Base-by-base conservation (phyloP, 495 filamentous ascomycete species). In the Acidomyces sp. region DNA sequence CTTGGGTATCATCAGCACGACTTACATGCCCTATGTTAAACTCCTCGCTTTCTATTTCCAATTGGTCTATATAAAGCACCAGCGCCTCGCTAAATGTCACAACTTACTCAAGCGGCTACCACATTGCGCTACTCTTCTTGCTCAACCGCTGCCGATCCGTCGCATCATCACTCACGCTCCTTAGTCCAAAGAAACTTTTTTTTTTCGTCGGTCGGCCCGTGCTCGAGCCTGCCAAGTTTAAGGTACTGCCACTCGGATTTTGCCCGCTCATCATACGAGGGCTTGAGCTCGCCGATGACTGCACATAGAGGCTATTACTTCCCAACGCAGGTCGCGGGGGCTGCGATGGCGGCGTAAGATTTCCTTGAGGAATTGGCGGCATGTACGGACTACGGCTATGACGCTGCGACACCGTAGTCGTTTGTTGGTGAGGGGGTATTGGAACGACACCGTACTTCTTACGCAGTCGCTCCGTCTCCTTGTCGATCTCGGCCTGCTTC, bases 401-500 rank as follows among this genome's bases (percentile, higher is more conserved):
- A 5, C 13, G 28, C 27, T 22, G 18, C 26, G 26, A 26, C 12
- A 21, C 40, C 26, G 61, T 55, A 0, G 32, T 42, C 30, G 62
- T 62, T 18, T 40, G 39, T 16, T 61, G 65, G 3, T 43, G 63
- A 32, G 58, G 56, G 4, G 39, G 45, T 15, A 55, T 15, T 19
- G 60, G 43, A 36, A 75, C 67, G 20, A 56, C 66, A 25, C 82
- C 85, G 53, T 87, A 94, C 38, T 81, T 47, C 47, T 71, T 71
- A 31, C 77, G 69, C 7, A 97, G 58, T 2, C 87, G 68, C 52
- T 87, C 81, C 0, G 90, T 96, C 59, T 96, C 90, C 41, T 75
- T 74, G 17, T 82, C 79, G 11, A 95, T 64, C 48, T 84, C 84
- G 2, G 70, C 73, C 39, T 93, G 72, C 20, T 72, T 72, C 20